phyloP scores from a whole-genome alignment of 345 rosid species.

The Corchorus capsularis region DNA sequence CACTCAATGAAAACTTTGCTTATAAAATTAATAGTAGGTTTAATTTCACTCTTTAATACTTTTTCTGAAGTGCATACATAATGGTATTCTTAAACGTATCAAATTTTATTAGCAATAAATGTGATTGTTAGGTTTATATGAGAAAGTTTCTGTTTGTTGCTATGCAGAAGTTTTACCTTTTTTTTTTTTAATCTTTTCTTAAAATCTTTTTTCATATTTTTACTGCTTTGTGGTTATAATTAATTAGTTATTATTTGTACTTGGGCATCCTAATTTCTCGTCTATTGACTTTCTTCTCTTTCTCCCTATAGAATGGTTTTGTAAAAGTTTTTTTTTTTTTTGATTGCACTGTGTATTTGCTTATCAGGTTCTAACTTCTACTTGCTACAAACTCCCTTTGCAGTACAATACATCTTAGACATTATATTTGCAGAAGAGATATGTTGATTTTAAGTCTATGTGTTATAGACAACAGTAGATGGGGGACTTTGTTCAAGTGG shows the following conservation, averaged over 20 bases:
- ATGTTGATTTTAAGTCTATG: constrained; percentile 12
- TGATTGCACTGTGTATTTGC: not conserved
- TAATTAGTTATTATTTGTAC: too few species aligned
- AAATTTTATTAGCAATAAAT: not conserved
- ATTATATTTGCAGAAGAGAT: constrained; percentile 64
- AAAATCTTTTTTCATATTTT: too few species aligned
- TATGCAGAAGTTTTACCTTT: too few species aligned
- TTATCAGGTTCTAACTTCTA: not conserved
- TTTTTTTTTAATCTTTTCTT: too few species aligned
- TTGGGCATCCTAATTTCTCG: too few species aligned
- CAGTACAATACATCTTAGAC: constrained; percentile 63
- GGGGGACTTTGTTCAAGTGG: not conserved
- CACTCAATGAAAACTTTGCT: too few species aligned
- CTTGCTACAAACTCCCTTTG: constrained; percentile 19
- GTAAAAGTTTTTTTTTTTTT: not conserved
- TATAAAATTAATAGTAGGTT: too few species aligned
- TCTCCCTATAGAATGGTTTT: too few species aligned
- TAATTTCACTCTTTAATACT: not conserved
- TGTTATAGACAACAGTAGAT: not conserved
- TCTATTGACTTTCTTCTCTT: too few species aligned
- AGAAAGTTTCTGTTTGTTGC: too few species aligned
- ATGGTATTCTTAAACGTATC: not conserved
- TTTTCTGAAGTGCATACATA: not conserved
- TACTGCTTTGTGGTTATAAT: too few species aligned
- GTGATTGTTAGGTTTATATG: too few species aligned